Base-by-base conservation (phyloP, 768 basidiomycete species). In the Pulveroboletus frians region DNA sequence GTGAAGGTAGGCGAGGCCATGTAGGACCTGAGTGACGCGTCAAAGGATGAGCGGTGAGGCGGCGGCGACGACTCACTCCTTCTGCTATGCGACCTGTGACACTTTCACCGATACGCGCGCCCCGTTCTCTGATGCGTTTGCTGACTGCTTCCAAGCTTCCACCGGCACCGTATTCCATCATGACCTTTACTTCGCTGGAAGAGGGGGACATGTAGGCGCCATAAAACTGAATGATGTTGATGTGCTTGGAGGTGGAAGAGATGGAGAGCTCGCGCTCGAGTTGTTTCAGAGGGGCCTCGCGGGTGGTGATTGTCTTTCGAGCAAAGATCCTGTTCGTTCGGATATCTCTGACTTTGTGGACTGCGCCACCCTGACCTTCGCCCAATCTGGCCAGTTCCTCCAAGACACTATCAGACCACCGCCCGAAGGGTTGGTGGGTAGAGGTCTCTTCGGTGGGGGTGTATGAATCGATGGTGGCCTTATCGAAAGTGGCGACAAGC, bases 341-440 rank as follows among this genome's bases (percentile, higher is more conserved):
- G 62, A 76, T 84, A 67, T 96, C 91, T 65, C 75, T 81, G 40
- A 97, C 94, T 69, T 92, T 93, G 67, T 95, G 85, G 10, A 99
- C 96, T 8, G 92, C 93, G 39, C 96, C 96, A 39, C 94, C 93
- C 47, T 93, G 92, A 36, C 96, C 96, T 62, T 97, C 93, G 17
- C 96, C 96, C 2, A 99, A 73, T 46, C 90, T 80, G 13, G 72
- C 67, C 9, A 92, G 54, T 56, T 89, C 87, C 56, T 92, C 87
- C 48, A 97, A 75, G 49, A 81, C 63, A 47, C 80, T 79, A 64
- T 92, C 88, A 8, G 80, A 76, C 76, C 79, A 89, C 48, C 78
- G 65, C 44, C 55, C 63, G 34, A 57, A 62, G 3, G 47, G 46
- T 36, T 56, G 52, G 15, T 42, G 52, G 40, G 64, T 65, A 9